Percentiles rank a stretch among this genome's conserved stretches.
Evolutionary conservation across 1,284 basidiomycete species (phyloP).

Genomic region (Athelia sp.): DNA sequence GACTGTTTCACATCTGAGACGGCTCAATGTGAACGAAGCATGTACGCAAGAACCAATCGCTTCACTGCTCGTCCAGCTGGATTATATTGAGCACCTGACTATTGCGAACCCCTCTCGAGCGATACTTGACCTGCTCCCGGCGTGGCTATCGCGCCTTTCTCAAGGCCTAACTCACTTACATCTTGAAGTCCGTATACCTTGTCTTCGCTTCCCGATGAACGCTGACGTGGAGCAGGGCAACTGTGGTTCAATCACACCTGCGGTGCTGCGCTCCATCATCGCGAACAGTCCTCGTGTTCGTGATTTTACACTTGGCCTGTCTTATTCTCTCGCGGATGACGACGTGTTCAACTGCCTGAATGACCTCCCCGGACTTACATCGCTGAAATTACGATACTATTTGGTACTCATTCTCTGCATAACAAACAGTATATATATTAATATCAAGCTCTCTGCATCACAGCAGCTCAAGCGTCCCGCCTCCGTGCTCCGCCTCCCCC

Average conservation of each 20-base stretch:
- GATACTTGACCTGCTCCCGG: conserved; percentile 38
- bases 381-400: conserved; percentile 41
- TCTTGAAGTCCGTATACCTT: conserved; percentile 30
- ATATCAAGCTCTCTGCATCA: neutral
- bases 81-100: conserved; percentile 29
- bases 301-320: conserved; percentile 41
- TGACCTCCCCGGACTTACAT: conserved; percentile 29
- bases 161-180: conserved; percentile 30
- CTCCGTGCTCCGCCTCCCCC: conserved; percentile 21
- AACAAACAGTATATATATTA: neutral
- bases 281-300: conserved; percentile 27
- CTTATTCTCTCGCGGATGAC: conserved; percentile 47
- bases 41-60: conserved; percentile 31
- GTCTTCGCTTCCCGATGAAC: neutral
- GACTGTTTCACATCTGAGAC: conserved; percentile 20
- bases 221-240: conserved; percentile 31
- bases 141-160: conserved; percentile 35
- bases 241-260: conserved; percentile 55
- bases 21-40: conserved; percentile 34
- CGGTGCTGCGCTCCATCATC: conserved; percentile 39
- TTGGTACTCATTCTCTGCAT: conserved; percentile 26
- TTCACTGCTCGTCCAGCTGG: conserved; percentile 26
- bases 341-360: conserved; percentile 43
- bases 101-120: conserved; percentile 37
- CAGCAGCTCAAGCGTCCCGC: conserved; percentile 40